Conservation (phyloP, 805 yeast species). For the Teunomyces aglyptinius region DNA sequence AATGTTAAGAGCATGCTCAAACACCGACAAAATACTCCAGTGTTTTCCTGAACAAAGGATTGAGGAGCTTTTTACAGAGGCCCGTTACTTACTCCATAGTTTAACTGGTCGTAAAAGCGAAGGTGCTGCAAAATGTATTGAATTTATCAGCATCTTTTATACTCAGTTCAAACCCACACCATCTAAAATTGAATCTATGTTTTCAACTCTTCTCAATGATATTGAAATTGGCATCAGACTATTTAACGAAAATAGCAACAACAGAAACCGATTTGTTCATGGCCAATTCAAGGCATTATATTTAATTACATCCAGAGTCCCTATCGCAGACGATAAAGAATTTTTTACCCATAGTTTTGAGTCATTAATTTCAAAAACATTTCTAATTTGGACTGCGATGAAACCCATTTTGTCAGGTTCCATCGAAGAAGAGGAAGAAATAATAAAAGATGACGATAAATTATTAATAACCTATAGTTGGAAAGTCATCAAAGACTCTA, state of each 20-base stretch:
- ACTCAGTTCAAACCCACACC: neutral
- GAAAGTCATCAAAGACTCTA: slow-evolving; percentile 79
- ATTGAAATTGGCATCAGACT: neutral
- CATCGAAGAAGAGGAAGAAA: slow-evolving; percentile 43
- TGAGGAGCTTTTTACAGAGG: neutral
- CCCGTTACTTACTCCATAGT: slow-evolving; percentile 27
- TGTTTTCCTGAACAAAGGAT: neutral
- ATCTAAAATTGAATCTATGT: neutral
- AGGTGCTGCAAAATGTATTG: slow-evolving; percentile 70
- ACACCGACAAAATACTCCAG: neutral
- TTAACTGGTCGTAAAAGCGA: slow-evolving; percentile 66
- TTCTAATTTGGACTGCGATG: slow-evolving; percentile 43
- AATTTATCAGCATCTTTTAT: slow-evolving; percentile 39
- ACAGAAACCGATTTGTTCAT: slow-evolving; percentile 38
- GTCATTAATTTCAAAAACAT: slow-evolving; percentile 19
- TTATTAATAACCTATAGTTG: slow-evolving; percentile 67
- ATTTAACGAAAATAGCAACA: neutral
- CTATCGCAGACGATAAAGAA: neutral
- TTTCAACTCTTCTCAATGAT: neutral
- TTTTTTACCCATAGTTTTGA: slow-evolving; percentile 5
- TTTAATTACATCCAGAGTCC: slow-evolving; percentile 30
- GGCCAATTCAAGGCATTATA: slow-evolving; percentile 67
- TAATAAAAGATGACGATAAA: slow-evolving; percentile 40
- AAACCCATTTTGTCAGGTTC: slow-evolving; percentile 59
- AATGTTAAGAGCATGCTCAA: slow-evolving; percentile 41